Base-by-base conservation (phyloP, 1,139 yeast species). In the Debaryomyces coudertii region DNA sequence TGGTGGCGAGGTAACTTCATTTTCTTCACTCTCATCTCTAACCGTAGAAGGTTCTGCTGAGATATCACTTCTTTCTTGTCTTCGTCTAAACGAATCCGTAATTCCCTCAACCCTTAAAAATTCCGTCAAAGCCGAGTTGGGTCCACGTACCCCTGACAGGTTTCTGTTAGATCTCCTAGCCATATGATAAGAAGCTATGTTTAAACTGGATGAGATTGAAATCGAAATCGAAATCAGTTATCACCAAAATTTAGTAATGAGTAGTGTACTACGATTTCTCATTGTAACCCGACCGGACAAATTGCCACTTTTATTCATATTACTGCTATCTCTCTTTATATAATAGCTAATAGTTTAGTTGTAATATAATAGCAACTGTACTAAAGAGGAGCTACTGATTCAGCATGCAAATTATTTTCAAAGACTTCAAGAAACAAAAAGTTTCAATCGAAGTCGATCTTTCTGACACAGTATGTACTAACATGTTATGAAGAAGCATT, bases 371-470 rank as follows among this genome's bases (percentile, higher is more conserved):
- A 28, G 34, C 24, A 29, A 12, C 27, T n/a, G 14, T 14, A 39
- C 18, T 15, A 14, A 25, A 23, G 15, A 33, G 34, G 25, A 25
- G 22, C 22, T 22, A 40, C 61, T 28, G 31, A 28, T 38, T 23
- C 18, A 38, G 49, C 58, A 90, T 93, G 95, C 87, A 85, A 69
- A 76, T 95, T 55, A 81, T 86, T 45, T 83, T 93, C 66, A 90
- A 92, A 66, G 96, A 93, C 69, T 88, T 93, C 69, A 90, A 92
- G 73, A 95, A 93, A 72, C 92, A 89, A 64, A 88, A 85, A 65
- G 82, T 92, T 66, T 79, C 90, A 35, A 63, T 93, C 52, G 96
- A 89, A 30, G 81, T 90, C 46, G 96, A 87, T 49, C 75, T 79
- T 14, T 54, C 79, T 18, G 90, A 84, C 46, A 79, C 89, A 2